These are phyloP conservation scores for Microbotryum lychnidis-dioicae DNA, from an alignment of 1,284 basidiomycete genomes.

Conservation along the genomic window DNA sequence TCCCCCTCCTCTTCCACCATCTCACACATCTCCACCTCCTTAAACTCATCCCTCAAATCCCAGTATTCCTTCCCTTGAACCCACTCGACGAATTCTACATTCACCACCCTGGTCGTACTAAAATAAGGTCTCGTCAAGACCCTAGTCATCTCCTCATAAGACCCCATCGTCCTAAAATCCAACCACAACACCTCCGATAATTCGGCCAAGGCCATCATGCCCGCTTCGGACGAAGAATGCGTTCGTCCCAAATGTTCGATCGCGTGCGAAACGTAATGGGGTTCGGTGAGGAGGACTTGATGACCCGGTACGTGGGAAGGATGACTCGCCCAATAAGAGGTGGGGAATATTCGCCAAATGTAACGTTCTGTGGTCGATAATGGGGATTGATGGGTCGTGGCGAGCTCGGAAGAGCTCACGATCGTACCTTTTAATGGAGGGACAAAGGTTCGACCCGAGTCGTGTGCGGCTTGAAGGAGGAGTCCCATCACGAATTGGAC, in stretches of 20 bases:
- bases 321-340: conserved; percentile 10
- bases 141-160: neutral
- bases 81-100: conserved; percentile 6
- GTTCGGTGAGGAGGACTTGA: conserved; percentile 6
- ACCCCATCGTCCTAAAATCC: conserved; percentile 2
- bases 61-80: conserved; percentile 2
- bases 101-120: conserved; percentile 12
- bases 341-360: conserved; percentile 19
- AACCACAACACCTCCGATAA: conserved; percentile 9
- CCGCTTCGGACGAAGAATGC: neutral
- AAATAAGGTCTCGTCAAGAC: conserved; percentile 13
- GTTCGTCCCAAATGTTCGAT: neutral
- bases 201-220: neutral
- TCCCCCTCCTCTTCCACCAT: neutral
- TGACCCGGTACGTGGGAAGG: neutral
- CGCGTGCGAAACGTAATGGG: conserved; percentile 10
- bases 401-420: neutral
- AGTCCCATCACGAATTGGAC: conserved; percentile 8
- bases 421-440: conserved; percentile 11
- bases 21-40: conserved; percentile 5
- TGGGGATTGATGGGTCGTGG: neutral
- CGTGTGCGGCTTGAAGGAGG: conserved; percentile 16
- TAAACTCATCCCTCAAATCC: conserved; percentile 4
- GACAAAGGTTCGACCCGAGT: conserved; percentile 8
- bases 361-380: neutral